Evolutionary conservation across 352 stramenopile species (phyloP).

Genomic region (Discostella stelligera): DNA sequence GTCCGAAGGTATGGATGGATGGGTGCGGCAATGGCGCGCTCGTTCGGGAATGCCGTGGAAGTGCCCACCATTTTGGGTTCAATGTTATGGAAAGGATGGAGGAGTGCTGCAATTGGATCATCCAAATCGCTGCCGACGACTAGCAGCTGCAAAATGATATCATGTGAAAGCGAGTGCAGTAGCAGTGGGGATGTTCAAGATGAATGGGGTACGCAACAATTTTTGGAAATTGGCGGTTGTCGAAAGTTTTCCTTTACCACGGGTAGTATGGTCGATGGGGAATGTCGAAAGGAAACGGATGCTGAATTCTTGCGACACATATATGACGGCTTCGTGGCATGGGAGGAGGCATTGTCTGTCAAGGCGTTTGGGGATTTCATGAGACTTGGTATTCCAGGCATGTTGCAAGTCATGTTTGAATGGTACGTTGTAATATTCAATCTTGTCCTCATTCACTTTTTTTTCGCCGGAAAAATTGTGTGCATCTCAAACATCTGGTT

Average conservation of each 20-base stretch:
- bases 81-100: constrained; percentile 38
- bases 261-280: constrained; percentile 21
- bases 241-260: not conserved
- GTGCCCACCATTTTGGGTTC: constrained; percentile 79
- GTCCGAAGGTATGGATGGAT: constrained; percentile 83
- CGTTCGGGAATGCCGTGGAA: constrained; percentile 77
- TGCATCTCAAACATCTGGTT: too few relatives aligned
- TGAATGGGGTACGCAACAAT: constrained; percentile 19
- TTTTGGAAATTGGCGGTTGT: constrained; percentile 14
- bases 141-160: not conserved
- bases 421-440: constrained; percentile 42
- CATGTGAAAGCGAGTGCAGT: not conserved
- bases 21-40: constrained; percentile 81
- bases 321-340: constrained; percentile 84
- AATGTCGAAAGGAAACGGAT: constrained; percentile 8
- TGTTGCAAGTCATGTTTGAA: constrained; percentile 88
- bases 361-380: constrained; percentile 85
- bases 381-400: constrained; percentile 82
- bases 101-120: not conserved
- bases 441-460: not conserved
- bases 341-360: constrained; percentile 60
- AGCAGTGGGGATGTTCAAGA: not conserved
- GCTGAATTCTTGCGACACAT: constrained; percentile 53
- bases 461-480: not conserved
- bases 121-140: not conserved